Evolutionary conservation across 345 rosid species (phyloP), one percentile per base, ranked within the genome.

Genomic region (Noccaea bulbosa): DNA sequence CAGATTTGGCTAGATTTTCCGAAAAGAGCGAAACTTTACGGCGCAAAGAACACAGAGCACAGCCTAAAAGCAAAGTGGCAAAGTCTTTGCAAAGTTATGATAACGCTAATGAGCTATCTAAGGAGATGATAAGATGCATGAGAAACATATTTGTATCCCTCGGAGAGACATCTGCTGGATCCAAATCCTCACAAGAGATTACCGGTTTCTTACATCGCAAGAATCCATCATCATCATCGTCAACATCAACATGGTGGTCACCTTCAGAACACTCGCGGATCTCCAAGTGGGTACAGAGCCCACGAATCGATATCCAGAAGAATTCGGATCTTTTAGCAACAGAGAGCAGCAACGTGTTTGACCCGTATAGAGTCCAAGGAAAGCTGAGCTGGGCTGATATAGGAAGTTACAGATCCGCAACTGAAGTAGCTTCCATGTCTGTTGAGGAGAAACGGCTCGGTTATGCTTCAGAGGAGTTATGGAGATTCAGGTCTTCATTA

Each of bases 41-140:
- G 35, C 15, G 67, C 8, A 60, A 77, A 15, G 71, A 70, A 20
- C 61, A 47, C 15, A 76, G 27, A 69, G 72, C 49, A 52, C 73
- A 67, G 8, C 64, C 69, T 10, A 75, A 56, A 47, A 71, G 39
- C 64, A 63, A 50, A 71, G 32, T 65, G 48, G 12, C 63, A 16
- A 77, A 65, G 62, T 35, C 68, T 24, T 14, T 70, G 64, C 60
- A 53, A 33, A 37, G 39, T 52, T 59, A 6, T 59, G 76, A 75
- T 20, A 70, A 70, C 34, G 76, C 73, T 59, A 71, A 65, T 52
- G 69, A 71, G 60, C 80, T 77, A 37, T 77, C 96, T 1, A 89
- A 93, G 80, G 89, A 91, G 82, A 93, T 93, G 96, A 83, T 91
- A 41, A 74, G 83, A 80, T 93, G 96, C 83, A 93, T 93, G 98